phyloP scores from a whole-genome alignment of 345 rosid genomes.

The Iberis pinnata region DNA sequence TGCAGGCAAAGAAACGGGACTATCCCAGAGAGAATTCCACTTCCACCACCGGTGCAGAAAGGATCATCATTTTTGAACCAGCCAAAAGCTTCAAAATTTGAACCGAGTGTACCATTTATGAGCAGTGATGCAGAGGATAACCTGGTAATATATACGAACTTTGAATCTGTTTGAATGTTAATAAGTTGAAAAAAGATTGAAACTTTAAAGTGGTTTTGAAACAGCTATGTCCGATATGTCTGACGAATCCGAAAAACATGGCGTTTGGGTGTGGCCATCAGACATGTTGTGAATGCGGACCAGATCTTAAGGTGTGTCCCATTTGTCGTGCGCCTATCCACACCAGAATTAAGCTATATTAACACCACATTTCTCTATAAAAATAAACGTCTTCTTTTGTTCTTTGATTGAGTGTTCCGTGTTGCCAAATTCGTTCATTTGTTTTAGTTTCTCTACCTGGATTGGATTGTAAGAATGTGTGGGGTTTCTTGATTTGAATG shows the following conservation, averaged over 20 bases:
- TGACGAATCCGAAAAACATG: constrained; percentile 64
- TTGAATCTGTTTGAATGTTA: constrained; percentile 2
- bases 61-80: constrained; percentile 31
- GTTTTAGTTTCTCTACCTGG: background rate
- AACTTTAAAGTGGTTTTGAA: too few relatives aligned
- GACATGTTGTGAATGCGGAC: constrained; percentile 87
- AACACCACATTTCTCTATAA: too few relatives aligned
- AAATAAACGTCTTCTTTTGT: constrained; percentile 1
- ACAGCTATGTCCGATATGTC: constrained; percentile 87
- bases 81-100: constrained; percentile 41
- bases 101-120: constrained; percentile 52
- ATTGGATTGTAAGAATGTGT: constrained; percentile 13
- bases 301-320: constrained; percentile 68
- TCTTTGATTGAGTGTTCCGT: constrained; percentile 1
- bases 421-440: background rate
- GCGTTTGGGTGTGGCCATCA: constrained; percentile 99
- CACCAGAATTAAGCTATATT: constrained; percentile 83
- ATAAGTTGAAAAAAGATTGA: too few relatives aligned
- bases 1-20: constrained; percentile 47
- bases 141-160: constrained; percentile 40
- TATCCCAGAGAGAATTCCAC: constrained; percentile 51
- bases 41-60: constrained; percentile 67
- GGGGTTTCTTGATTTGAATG: too few relatives aligned
- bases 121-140: constrained; percentile 47
- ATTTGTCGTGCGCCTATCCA: constrained; percentile 65